Evolutionary conservation across 257 asterid genomes (phyloP).

Genomic region (Thymus mandschuricus): DNA sequence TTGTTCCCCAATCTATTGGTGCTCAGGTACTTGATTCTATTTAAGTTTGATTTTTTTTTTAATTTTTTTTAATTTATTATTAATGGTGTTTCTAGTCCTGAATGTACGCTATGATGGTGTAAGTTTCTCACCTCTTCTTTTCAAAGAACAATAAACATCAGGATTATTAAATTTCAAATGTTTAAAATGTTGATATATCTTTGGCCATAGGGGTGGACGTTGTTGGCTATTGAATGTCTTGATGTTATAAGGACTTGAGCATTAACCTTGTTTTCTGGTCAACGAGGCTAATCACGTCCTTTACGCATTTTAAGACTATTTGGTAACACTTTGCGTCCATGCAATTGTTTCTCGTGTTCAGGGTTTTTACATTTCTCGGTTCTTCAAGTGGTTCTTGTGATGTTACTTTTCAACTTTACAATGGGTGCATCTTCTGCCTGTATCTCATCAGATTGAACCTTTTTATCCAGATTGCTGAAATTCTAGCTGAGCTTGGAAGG

Average conservation of each 20-base stretch:
- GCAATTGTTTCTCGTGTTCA: neutral
- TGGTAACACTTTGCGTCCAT: neutral
- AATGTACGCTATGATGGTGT: neutral
- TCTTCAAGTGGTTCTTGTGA: neutral
- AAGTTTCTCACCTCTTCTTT: neutral
- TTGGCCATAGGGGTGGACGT: neutral
- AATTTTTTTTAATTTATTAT: too few relatives aligned
- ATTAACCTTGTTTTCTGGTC: slow-evolving; percentile 27
- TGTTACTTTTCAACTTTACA: slow-evolving; percentile 4
- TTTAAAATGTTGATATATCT: neutral
- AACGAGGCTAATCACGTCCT: neutral
- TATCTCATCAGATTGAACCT: slow-evolving; percentile 31
- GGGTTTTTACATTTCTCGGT: neutral
- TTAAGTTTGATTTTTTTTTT: neutral
- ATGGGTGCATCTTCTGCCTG: slow-evolving; percentile 1
- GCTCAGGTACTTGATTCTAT: slow-evolving; percentile 61
- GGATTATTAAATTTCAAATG: neutral
- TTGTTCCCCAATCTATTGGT: slow-evolving; percentile 88
- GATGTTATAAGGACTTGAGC: slow-evolving; percentile 3
- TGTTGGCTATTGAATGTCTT: neutral
- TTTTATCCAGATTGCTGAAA: slow-evolving; percentile 72
- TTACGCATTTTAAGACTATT: neutral
- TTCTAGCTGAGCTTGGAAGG: slow-evolving; percentile 63
- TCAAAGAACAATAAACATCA: neutral
- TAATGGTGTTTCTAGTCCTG: neutral